A percentile compares a stretch with the other conserved stretches of the same genome.
Evolutionary conservation across 441 rosid genomes (phyloP).

Genomic region (Iberis amara): DNA sequence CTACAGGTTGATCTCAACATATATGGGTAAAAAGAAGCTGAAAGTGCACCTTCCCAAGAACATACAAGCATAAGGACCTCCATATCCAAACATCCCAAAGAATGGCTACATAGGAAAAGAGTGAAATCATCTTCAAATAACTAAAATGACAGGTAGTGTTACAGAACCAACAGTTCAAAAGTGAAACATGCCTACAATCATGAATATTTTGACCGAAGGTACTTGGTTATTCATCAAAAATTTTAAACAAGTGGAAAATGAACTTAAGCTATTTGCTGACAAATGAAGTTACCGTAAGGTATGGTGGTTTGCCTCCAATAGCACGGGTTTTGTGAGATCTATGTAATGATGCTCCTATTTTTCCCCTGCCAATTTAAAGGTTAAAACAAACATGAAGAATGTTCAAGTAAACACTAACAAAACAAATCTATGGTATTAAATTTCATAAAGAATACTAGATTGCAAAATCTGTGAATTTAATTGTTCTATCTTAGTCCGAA

Average conservation of each 20-base stretch:
- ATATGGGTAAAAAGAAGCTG: neutral
- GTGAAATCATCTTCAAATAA: neutral
- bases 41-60: constrained; percentile 53
- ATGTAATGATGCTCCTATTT: constrained; percentile 67
- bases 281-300: constrained; percentile 41
- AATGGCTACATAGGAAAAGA: constrained; percentile 47
- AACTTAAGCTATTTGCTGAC: too few species aligned
- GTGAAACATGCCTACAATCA: too few species aligned
- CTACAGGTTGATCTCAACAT: neutral
- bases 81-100: constrained; percentile 88
- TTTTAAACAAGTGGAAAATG: too few species aligned
- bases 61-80: constrained; percentile 72
- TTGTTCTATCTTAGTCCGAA: too few species aligned
- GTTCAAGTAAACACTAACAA: too few species aligned
- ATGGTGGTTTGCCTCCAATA: constrained; percentile 68
- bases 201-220: too few species aligned
- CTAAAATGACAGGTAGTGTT: too few species aligned
- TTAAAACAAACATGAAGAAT: too few species aligned
- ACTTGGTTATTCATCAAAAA: too few species aligned
- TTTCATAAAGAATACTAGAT: too few species aligned
- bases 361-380: constrained; percentile 46
- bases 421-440: too few species aligned
- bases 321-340: constrained; percentile 43
- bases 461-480: neutral
- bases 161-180: too few species aligned